Evolutionary conservation across 108 stramenopile genomes (phyloP).

Genomic region (Parmales sp.): DNA sequence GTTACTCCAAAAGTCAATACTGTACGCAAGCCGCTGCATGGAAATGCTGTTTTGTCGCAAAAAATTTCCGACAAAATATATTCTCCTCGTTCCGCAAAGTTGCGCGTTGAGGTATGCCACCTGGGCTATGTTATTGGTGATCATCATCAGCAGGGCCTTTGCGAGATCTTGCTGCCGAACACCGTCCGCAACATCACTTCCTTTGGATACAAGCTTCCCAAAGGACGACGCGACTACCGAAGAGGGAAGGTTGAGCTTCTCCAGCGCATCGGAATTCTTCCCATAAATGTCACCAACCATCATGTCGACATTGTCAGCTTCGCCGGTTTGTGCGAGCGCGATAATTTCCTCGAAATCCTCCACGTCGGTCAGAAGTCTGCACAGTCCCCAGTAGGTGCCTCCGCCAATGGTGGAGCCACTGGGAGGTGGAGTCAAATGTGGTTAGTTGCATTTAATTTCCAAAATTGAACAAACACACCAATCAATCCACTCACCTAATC

Average conservation of each 20-base stretch:
- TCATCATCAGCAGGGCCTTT: conserved; percentile 87
- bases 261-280: conserved; percentile 65
- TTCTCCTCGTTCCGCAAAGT: conserved; percentile 64
- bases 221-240: conserved; percentile 90
- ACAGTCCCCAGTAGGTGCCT: conserved; percentile 97
- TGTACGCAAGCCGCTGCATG: conserved; percentile 74
- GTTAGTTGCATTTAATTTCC: no score
- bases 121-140: conserved; percentile 96
- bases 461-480: no score
- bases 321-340: neutral
- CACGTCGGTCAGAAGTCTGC: conserved; percentile 80
- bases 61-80: conserved; percentile 96
- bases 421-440: no score
- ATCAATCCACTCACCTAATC: no score
- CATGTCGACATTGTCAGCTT: conserved; percentile 51
- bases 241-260: conserved; percentile 74
- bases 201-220: conserved; percentile 88
- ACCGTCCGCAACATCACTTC: conserved; percentile 48
- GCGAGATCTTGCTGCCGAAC: conserved; percentile 86
- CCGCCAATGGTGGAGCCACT: conserved; percentile 97
- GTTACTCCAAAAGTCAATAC: conserved; percentile 92
- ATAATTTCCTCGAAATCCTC: conserved; percentile 83
- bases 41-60: conserved; percentile 84
- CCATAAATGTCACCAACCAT: conserved; percentile 99
- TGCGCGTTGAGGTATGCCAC: conserved; percentile 89